These are phyloP conservation scores for Pythium utonaiense DNA, from an alignment of 352 stramenopile species.

Conservation along the genomic window DNA sequence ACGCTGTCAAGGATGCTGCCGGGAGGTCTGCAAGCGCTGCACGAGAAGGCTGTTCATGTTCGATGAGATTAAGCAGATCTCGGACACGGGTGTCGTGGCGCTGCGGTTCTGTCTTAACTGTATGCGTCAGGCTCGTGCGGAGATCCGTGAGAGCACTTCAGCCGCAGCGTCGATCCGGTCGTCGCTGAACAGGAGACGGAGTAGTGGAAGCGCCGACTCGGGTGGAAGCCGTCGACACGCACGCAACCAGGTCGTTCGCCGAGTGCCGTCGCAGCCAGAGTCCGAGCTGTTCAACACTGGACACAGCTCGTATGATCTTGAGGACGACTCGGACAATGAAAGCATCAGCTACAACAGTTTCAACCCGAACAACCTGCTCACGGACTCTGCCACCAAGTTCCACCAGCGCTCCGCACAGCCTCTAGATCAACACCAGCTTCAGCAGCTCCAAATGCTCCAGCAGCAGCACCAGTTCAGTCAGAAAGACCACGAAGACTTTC, in stretches of 20 bases:
- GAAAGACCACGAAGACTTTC: slow-evolving; percentile 17
- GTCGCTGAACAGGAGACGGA: not conserved
- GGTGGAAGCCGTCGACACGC: slow-evolving; percentile 1
- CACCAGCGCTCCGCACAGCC: not conserved
- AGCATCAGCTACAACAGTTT: slow-evolving; percentile 12
- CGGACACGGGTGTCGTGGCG: slow-evolving; percentile 21
- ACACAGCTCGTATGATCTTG: slow-evolving; percentile 3
- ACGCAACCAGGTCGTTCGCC: slow-evolving; percentile 6
- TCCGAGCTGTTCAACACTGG: not conserved
- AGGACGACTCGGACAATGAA: slow-evolving; percentile 21
- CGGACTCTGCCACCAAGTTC: not conserved
- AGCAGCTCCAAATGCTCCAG: slow-evolving; percentile 19
- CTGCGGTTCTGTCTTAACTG: slow-evolving; percentile 36
- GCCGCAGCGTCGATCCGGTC: slow-evolving; percentile 4
- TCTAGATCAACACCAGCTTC: slow-evolving; percentile 9
- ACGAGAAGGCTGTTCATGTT: slow-evolving; percentile 25
- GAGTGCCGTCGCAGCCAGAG: slow-evolving; percentile 16
- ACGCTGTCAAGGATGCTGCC: slow-evolving; percentile 23
- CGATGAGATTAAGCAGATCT: slow-evolving; percentile 27
- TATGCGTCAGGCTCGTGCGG: slow-evolving; percentile 23
- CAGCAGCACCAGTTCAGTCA: slow-evolving; percentile 13
- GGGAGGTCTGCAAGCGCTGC: slow-evolving; percentile 31
- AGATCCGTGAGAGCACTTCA: slow-evolving; percentile 9
- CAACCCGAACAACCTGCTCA: slow-evolving; percentile 5
- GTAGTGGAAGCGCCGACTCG: slow-evolving; percentile 4